phyloP scores from a whole-genome alignment of 805 yeast genomes.

The Debaryomyces hansenii region DNA sequence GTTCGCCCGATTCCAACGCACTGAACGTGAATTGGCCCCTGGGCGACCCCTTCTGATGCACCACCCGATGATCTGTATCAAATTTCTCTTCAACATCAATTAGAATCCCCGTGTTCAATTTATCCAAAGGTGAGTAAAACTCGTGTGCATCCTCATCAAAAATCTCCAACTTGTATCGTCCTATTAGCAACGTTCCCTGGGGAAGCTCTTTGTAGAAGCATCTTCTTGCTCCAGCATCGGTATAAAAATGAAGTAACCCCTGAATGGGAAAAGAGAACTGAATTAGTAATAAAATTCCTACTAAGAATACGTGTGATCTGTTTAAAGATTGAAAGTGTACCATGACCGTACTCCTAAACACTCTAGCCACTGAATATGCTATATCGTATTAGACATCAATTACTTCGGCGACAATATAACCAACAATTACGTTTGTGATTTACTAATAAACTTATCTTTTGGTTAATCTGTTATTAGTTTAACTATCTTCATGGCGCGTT shows the following conservation, averaged over 20 bases:
- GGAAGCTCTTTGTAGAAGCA: constrained; percentile 60
- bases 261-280: background rate
- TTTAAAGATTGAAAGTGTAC: background rate
- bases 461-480: no score
- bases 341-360: background rate
- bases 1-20: constrained; percentile 25
- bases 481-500: no score
- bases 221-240: constrained; percentile 50
- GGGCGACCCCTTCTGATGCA: constrained; percentile 23
- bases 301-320: background rate
- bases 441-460: no score
- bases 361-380: no score
- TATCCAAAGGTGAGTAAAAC: constrained; percentile 29
- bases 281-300: background rate
- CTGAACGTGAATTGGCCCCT: constrained; percentile 27
- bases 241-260: constrained; percentile 45
- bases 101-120: constrained; percentile 26
- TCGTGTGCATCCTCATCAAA: constrained; percentile 33
- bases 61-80: constrained; percentile 19
- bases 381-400: no score
- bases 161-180: constrained; percentile 49
- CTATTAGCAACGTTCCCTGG: constrained; percentile 49
- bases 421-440: no score
- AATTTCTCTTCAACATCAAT: constrained; percentile 49
- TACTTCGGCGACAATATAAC: no score